Conservation (phyloP, 1,139 yeast genomes). For the Saccharomycopsis hybrid region DNA sequence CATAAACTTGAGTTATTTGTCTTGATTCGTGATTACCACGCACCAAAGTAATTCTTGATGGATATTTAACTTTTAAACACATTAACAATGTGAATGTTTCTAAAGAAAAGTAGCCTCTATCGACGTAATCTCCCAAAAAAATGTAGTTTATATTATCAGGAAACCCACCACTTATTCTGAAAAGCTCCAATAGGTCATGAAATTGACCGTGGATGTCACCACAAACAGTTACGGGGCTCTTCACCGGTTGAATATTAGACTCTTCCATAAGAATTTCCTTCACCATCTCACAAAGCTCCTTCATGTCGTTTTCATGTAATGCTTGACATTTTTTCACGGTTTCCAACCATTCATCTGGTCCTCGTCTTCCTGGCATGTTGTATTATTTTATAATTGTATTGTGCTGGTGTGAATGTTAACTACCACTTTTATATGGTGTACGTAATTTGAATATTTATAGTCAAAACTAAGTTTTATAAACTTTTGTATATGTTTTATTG, state of each 20-base stretch:
- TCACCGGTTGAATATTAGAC: conserved; percentile 93
- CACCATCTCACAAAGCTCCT: conserved; percentile 89
- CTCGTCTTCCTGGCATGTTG: conserved; percentile 36
- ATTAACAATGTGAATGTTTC: conserved; percentile 89
- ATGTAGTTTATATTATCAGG: conserved; percentile 75
- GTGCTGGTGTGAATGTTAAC: too few relatives aligned
- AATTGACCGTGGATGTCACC: conserved; percentile 99
- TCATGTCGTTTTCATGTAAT: conserved; percentile 89
- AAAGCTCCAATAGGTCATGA: conserved; percentile 86
- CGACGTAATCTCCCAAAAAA: conserved; percentile 93
- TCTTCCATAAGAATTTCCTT: conserved; percentile 89
- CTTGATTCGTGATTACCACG: conserved; percentile 94
- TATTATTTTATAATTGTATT: too few relatives aligned
- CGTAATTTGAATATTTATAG: too few relatives aligned
- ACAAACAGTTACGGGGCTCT: conserved; percentile 96
- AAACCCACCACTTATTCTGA: conserved; percentile 89
- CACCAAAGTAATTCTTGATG: conserved; percentile 78
- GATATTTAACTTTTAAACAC: conserved; percentile 84
- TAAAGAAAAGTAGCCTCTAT: conserved; percentile 88
- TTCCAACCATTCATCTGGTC: conserved; percentile 96
- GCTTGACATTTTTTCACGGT: conserved; percentile 87
- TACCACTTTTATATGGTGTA: too few relatives aligned
- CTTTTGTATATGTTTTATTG: too few relatives aligned
- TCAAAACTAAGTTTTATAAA: too few relatives aligned
- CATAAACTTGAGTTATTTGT: conserved; percentile 94